Evolutionary conservation across 2,329 filamentous ascomycete genomes (phyloP).

Genomic region (Ophiosphaerella herpotricha): DNA sequence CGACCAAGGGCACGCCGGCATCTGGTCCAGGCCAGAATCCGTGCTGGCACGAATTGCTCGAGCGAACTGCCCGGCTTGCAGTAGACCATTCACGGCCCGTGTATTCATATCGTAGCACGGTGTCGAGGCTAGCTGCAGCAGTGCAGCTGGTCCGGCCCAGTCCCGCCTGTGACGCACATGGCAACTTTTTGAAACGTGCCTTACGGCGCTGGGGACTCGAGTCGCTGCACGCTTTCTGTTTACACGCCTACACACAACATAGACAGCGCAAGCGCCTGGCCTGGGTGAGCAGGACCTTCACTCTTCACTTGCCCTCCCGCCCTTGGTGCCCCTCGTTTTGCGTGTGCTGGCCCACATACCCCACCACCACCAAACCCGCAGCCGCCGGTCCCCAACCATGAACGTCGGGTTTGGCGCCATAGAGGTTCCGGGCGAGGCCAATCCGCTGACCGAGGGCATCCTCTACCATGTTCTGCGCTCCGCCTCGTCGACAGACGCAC

Average conservation of each 20-base stretch:
- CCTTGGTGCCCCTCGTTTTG: too few species aligned
- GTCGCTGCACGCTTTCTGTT: too few species aligned
- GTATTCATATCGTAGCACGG: too few species aligned
- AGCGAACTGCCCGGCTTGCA: too few species aligned
- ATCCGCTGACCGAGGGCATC: conserved; percentile 54
- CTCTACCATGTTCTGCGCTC: conserved; percentile 56
- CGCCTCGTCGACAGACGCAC: conserved; percentile 53
- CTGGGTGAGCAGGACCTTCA: conserved; percentile 38
- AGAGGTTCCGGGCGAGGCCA: conserved; percentile 82
- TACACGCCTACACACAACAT: background rate
- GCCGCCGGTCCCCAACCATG: conserved; percentile 24
- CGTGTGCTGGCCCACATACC: conserved; percentile 5
- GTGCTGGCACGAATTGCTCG: too few species aligned
- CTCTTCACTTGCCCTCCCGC: background rate
- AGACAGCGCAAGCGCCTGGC: conserved; percentile 13
- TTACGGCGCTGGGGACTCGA: conserved; percentile 5
- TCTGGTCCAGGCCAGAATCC: too few species aligned
- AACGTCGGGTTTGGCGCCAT: conserved; percentile 53
- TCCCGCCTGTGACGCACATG: conserved; percentile 11
- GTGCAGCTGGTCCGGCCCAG: background rate
- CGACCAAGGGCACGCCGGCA: conserved; percentile 4
- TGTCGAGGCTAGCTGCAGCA: too few species aligned
- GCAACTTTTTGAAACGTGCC: conserved; percentile 20
- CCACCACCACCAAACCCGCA: conserved; percentile 15
- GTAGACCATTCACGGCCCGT: too few species aligned